Evolutionary conservation across 345 rosid species (phyloP), one percentile per base, ranked within the genome.

Genomic region (Toxicodendron radicans): DNA sequence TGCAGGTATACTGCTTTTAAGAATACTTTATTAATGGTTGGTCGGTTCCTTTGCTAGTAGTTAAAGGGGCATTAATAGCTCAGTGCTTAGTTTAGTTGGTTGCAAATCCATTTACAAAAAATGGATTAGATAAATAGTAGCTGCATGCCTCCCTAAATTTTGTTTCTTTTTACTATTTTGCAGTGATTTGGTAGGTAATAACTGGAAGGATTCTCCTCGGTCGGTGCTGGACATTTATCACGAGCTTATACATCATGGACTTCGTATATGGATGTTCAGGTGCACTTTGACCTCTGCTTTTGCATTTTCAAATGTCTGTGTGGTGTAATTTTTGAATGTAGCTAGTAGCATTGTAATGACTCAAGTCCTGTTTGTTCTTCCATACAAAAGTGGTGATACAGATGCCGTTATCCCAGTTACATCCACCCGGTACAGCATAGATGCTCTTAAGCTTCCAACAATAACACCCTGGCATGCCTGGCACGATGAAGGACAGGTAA

Each of bases 221-320:
- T 83, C 97, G 9, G 89, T 95, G 79, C 86, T 92, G 79, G 91
- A 92, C 79, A 75, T 94, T 59, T 91, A 92, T 82, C 86, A 64
- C 17, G 93, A 91, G 78, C 97, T 95, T 80, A 88, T 92, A 60
- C 85, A 71, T 43, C 80, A 85, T 12, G 94, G 97, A 53, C 90
- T 92, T 43, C 93, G 90, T 56, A 87, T 95, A 79, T 95, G 97
- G 97, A 78, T 92, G 73, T 95, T 92, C 97, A 91, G 99, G 99
- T 94, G 76, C 33, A 73, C 61, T 66, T 2, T 73, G 57, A 49
- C 6, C 32, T 60, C 16, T 7, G n/a, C 18, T 18, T 11, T 46
- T 2, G 52, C 45, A 53, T 16, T 43, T 61, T 54, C 30, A n/a
- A 11, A 5, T 27, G 2, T 38, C 64, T 52, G 13, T 6, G 2